Conservation (phyloP, 441 rosid genomes). For the Erysimum cheiri region DNA sequence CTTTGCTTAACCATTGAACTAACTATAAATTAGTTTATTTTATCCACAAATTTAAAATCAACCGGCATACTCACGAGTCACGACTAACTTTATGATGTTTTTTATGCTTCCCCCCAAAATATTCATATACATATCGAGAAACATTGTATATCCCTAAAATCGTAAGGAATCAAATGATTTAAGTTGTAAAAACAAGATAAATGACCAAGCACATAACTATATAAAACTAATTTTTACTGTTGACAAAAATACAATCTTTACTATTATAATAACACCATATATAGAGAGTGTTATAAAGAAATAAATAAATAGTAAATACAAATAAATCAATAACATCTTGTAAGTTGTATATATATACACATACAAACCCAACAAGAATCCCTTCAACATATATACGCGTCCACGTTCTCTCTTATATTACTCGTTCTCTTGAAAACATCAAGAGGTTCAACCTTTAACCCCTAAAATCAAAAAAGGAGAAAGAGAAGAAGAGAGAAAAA, state of each 20-base stretch:
- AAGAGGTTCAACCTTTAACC: conserved; percentile 28
- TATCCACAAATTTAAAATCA: not conserved
- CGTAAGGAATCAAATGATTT: not conserved
- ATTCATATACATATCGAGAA: not conserved
- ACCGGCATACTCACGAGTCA: not conserved
- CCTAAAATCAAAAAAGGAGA: conserved; percentile 14
- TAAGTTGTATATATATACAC: conserved; percentile 6
- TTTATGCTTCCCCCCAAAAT: not conserved
- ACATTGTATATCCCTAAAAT: not conserved
- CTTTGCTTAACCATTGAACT: not conserved
- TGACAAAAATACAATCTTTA: conserved; percentile 15
- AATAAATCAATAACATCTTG: conserved; percentile 9
- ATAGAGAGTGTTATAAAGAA: conserved; percentile 6
- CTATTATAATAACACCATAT: conserved; percentile 30
- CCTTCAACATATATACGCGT: conserved; percentile 4
- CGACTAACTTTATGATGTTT: conserved; percentile 1
- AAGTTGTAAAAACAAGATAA: not conserved
- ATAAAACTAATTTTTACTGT: not conserved
- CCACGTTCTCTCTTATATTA: conserved; percentile 11
- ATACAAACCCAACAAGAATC: conserved; percentile 9
- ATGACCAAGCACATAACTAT: not conserved
- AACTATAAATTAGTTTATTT: not conserved
- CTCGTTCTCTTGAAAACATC: conserved; percentile 26
- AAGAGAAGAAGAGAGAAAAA: conserved; percentile 8
- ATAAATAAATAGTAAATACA: conserved; percentile 18